These are phyloP conservation scores for Chaetomiaceae sp. DNA, from an alignment of 2,329 filamentous ascomycete species.

Conservation along the genomic window DNA sequence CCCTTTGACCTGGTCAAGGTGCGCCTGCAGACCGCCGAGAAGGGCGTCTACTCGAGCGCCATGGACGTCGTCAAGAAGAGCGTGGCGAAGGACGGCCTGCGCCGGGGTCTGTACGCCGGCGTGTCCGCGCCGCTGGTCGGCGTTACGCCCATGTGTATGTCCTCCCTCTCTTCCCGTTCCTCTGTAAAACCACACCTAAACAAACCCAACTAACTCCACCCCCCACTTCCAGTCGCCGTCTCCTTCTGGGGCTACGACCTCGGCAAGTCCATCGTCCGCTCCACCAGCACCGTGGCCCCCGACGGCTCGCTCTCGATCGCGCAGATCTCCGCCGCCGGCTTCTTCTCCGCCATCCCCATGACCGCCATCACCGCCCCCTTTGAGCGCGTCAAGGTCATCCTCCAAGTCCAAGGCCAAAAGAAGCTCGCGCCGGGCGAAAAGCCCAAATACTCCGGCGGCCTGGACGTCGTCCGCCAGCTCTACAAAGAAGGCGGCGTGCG, in stretches of 20 bases:
- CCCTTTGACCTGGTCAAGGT: constrained; percentile 98
- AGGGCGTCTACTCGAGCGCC: constrained; percentile 83
- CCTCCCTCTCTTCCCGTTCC: not conserved
- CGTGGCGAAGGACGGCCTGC: constrained; percentile 76
- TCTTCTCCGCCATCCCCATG: constrained; percentile 97
- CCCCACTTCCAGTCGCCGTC: constrained; percentile 52
- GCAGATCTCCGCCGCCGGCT: constrained; percentile 87
- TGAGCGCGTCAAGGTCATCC: constrained; percentile 96
- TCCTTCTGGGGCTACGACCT: constrained; percentile 88
- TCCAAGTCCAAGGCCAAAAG: constrained; percentile 95
- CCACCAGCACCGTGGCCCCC: constrained; percentile 58
- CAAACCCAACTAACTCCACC: constrained; percentile 2
- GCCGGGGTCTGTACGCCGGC: constrained; percentile 86
- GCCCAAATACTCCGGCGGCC: constrained; percentile 79
- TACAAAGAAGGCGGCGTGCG: constrained; percentile 87
- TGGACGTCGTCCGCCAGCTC: constrained; percentile 88
- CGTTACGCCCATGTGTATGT: constrained; percentile 97
- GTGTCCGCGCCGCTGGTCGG: constrained; percentile 91
- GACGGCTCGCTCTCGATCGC: constrained; percentile 71
- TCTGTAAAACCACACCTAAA: not conserved
- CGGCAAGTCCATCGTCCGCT: constrained; percentile 80
- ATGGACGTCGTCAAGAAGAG: constrained; percentile 90
- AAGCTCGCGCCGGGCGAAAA: constrained; percentile 81
- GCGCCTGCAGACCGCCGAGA: constrained; percentile 90
- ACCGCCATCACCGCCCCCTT: constrained; percentile 98